These are phyloP conservation scores for Aspergillus sclerotioniger DNA, from an alignment of 495 filamentous ascomycete genomes.

Conservation along the genomic window DNA sequence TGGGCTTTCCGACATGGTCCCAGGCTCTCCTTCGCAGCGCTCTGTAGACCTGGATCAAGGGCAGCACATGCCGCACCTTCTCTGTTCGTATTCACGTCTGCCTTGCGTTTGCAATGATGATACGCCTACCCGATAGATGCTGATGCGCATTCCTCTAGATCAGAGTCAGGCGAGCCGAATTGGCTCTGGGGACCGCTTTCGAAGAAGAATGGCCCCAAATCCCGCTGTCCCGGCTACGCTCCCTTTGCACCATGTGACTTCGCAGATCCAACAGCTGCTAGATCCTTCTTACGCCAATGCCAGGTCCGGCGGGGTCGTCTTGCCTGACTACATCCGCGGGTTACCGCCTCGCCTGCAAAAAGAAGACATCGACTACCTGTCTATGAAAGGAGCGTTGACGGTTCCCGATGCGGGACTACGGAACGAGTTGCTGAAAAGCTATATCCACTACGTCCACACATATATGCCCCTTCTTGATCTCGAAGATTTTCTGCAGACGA, in stretches of 20 bases:
- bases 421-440: constrained; percentile 70
- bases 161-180: constrained; percentile 39
- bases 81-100: constrained; percentile 34
- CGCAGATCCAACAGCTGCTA: constrained; percentile 43
- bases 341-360: constrained; percentile 64
- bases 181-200: constrained; percentile 32
- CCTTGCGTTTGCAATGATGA: neutral
- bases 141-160: constrained; percentile 25
- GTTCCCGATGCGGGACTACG: constrained; percentile 65
- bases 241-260: constrained; percentile 36
- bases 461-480: constrained; percentile 87
- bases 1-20: constrained; percentile 31
- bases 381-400: constrained; percentile 69
- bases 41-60: constrained; percentile 44
- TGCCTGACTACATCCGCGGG: constrained; percentile 73
- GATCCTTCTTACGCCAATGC: constrained; percentile 36
- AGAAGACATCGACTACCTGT: constrained; percentile 74
- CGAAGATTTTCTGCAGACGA: constrained; percentile 65
- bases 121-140: neutral
- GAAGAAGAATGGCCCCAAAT: constrained; percentile 38
- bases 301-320: constrained; percentile 29
- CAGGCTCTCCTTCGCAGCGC: constrained; percentile 41
- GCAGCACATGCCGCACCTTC: constrained; percentile 50
- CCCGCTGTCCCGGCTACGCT: constrained; percentile 38
- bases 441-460: constrained; percentile 81